These are phyloP conservation scores for Colletotrichum spinosum DNA, from an alignment of 2,329 filamentous ascomycete species.

Conservation along the genomic window DNA sequence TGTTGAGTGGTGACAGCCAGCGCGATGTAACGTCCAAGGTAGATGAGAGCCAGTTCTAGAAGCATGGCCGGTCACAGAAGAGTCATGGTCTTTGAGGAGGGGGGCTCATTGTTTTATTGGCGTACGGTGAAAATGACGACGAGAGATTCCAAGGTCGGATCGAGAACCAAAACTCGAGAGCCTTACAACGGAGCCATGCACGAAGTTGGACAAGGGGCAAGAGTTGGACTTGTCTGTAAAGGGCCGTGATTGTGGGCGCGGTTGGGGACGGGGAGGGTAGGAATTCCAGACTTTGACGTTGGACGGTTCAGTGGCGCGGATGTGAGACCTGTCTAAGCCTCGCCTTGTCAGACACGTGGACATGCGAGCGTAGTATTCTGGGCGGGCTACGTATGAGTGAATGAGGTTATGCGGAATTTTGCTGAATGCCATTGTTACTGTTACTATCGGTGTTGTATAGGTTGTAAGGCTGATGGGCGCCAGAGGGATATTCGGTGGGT, in stretches of 20 bases:
- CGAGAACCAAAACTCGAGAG: neutral
- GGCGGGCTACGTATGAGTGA: too few relatives aligned
- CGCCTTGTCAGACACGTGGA: neutral
- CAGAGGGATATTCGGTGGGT: too few relatives aligned
- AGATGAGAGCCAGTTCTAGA: too few relatives aligned
- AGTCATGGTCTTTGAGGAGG: too few relatives aligned
- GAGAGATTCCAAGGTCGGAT: slow-evolving; percentile 27
- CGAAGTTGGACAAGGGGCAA: neutral
- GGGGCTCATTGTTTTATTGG: neutral
- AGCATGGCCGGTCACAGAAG: too few relatives aligned
- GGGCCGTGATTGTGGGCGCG: neutral
- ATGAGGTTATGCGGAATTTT: neutral
- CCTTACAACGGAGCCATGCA: too few relatives aligned
- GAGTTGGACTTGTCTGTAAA: neutral
- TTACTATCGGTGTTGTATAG: too few relatives aligned
- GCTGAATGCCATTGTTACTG: too few relatives aligned
- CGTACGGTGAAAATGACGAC: neutral
- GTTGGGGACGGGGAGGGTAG: neutral
- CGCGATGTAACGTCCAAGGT: slow-evolving; percentile 14
- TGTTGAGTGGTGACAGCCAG: slow-evolving; percentile 1
- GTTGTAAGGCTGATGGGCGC: too few relatives aligned
- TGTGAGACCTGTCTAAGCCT: slow-evolving; percentile 2
- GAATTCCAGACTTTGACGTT: slow-evolving; percentile 8
- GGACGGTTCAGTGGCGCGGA: neutral
- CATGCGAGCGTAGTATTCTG: neutral